Base-by-base conservation (phyloP, 192 early-diverging fungal species). In the Hyaloraphidium curvatum region DNA sequence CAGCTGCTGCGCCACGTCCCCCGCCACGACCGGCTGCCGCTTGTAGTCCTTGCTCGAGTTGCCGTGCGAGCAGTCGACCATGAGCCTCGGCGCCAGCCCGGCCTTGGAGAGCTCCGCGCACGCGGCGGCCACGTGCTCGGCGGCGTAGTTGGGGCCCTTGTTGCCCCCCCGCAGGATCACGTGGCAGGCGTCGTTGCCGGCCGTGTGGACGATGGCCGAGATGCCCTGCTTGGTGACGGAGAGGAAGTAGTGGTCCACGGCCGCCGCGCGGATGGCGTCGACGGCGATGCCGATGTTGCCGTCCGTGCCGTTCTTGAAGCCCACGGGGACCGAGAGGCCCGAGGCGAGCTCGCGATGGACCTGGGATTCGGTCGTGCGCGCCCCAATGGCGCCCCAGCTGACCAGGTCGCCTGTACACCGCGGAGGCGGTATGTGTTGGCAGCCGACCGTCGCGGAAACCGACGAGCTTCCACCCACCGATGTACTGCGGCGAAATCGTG, bases 61-160 rank as follows among this genome's bases (percentile, higher is more conserved):
- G 26, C 93, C 93, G 67, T 97, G 93, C 52, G 84, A 87, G 67
- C 87, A 91, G 62, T 97, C 93, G 54, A 95, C 67, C 93, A 97
- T 97, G 52, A 97, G 52, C 2, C 67, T 59, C 19, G 72, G 33
- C 52, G 67, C 72, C 28, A 77, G 62, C 22, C 64, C 65, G 39
- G 79, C 76, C 53, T 75, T 76, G 26, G 59, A 41, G 40, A 91
- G 63, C 53, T 79, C 73, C 48, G 21, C 61, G 2, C 67, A 67
- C 39, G 69, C 74, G 33, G 60, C 61, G 40, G 70, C 61, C 25
- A 95, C 73, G 37, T 83, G 70, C 14, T 73, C 68, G 29, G 77
- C 73, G 19, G 80, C 82, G 69, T 86, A 97, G 75, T 97, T 97
- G 59, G 94, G 87, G 0, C 89, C 87, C 52, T 71, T 70, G 33